phyloP scores from a whole-genome alignment of 768 basidiomycete genomes.

The Mycena latifolia region DNA sequence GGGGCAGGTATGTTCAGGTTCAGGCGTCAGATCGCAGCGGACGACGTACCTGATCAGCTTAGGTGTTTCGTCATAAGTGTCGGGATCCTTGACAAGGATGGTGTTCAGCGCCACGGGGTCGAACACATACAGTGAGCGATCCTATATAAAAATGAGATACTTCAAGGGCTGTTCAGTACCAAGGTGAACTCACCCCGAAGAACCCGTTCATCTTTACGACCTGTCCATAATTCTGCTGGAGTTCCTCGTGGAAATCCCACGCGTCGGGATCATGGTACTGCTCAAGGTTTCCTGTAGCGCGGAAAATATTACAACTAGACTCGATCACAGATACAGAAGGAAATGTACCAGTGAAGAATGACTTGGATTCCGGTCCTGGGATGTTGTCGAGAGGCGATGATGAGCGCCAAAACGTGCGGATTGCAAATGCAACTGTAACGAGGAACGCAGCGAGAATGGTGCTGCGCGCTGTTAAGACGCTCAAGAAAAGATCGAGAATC shows the following conservation, averaged over 20 bases:
- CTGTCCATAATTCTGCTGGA: background rate
- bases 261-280: background rate
- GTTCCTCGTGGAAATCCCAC: background rate
- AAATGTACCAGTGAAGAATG: background rate
- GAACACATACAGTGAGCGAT: background rate
- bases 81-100: background rate
- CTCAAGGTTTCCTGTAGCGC: background rate
- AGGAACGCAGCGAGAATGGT: too few species aligned
- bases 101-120: constrained; percentile 1
- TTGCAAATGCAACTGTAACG: too few species aligned
- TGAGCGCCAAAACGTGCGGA: too few species aligned
- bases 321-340: too few species aligned
- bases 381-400: background rate
- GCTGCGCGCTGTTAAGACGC: too few species aligned
- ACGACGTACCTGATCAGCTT: background rate
- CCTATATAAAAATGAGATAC: background rate
- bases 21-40: too few species aligned
- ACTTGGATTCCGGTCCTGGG: background rate
- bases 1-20: too few species aligned
- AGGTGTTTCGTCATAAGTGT: background rate
- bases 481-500: too few species aligned
- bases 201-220: background rate
- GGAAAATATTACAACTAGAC: too few species aligned
- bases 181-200: background rate
- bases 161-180: background rate